Evolutionary conservation across 208 protist genomes (phyloP).

Genomic region (Leishmania arabica): DNA sequence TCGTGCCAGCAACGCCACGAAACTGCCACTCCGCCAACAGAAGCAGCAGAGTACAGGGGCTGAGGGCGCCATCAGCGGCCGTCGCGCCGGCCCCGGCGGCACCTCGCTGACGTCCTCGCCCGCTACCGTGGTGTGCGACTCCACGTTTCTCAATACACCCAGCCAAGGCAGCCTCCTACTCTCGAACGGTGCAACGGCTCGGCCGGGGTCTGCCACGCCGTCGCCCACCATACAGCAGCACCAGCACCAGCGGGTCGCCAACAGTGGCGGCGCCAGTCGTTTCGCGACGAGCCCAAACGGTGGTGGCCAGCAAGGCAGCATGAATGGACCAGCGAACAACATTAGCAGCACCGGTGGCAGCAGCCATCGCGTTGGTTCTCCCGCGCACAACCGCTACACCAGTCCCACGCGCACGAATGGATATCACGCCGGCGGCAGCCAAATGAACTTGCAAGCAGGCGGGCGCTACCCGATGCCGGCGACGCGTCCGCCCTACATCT

Average conservation of each 20-base stretch:
- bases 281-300: slow-evolving; percentile 17
- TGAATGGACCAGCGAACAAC: background rate
- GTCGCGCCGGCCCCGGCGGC: background rate
- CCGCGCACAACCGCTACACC: slow-evolving; percentile 11
- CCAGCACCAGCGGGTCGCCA: slow-evolving; percentile 2
- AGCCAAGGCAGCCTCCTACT: background rate
- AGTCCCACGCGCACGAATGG: slow-evolving; percentile 7
- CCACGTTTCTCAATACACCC: slow-evolving; percentile 6
- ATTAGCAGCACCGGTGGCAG: background rate
- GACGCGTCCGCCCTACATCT: slow-evolving; percentile 41
- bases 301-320: slow-evolving; percentile 22
- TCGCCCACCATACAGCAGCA: slow-evolving; percentile 5
- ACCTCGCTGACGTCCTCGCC: slow-evolving; percentile 6
- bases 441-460: slow-evolving; percentile 10
- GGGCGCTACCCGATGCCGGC: slow-evolving; percentile 3
- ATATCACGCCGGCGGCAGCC: background rate
- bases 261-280: slow-evolving; percentile 3
- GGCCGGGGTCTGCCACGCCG: background rate
- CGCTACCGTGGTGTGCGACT: slow-evolving; percentile 2
- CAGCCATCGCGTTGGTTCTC: slow-evolving; percentile 17
- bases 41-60: background rate
- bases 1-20: background rate
- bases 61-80: background rate
- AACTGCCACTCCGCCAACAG: background rate
- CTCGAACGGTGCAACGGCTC: background rate